Conservation (phyloP, 1,284 basidiomycete genomes). For the Ganoderma lingzhi region DNA sequence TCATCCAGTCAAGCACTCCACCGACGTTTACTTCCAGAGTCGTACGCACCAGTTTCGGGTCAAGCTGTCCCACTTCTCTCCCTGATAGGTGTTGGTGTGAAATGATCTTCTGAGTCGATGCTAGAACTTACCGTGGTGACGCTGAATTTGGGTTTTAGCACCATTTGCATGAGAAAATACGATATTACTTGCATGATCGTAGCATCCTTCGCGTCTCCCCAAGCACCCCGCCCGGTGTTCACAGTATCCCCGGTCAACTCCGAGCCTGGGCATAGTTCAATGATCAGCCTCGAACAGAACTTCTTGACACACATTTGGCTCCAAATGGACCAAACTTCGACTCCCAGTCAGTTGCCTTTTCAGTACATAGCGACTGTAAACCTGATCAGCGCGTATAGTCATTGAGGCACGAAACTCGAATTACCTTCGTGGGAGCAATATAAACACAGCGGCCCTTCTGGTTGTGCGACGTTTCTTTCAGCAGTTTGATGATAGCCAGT, state of each 20-base stretch:
- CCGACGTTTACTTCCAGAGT: neutral
- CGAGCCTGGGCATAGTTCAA: slow-evolving; percentile 58
- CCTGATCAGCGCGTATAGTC: slow-evolving; percentile 9
- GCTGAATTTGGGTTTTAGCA: slow-evolving; percentile 44
- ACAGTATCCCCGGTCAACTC: slow-evolving; percentile 94
- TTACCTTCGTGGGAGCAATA: slow-evolving; percentile 92
- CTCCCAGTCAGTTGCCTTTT: slow-evolving; percentile 88
- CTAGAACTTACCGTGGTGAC: slow-evolving; percentile 72
- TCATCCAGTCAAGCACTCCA: neutral
- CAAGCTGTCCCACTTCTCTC: slow-evolving; percentile 95
- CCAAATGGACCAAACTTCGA: slow-evolving; percentile 80
- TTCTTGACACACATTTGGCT: slow-evolving; percentile 66
- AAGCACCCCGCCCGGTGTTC: slow-evolving; percentile 62
- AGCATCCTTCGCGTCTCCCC: slow-evolving; percentile 78
- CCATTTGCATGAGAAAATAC: neutral
- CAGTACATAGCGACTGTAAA: slow-evolving; percentile 84
- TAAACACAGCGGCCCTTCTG: slow-evolving; percentile 80
- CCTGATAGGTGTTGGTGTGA: slow-evolving; percentile 51
- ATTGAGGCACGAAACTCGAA: neutral
- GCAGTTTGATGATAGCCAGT: slow-evolving; percentile 84
- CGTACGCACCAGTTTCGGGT: slow-evolving; percentile 77
- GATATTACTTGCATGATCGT: slow-evolving; percentile 70
- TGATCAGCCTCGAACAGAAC: too few relatives aligned
- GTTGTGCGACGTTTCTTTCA: slow-evolving; percentile 55
- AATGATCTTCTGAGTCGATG: too few relatives aligned